phyloP scores from a whole-genome alignment of 179 eudicot genomes.

The Silene coronaria region DNA sequence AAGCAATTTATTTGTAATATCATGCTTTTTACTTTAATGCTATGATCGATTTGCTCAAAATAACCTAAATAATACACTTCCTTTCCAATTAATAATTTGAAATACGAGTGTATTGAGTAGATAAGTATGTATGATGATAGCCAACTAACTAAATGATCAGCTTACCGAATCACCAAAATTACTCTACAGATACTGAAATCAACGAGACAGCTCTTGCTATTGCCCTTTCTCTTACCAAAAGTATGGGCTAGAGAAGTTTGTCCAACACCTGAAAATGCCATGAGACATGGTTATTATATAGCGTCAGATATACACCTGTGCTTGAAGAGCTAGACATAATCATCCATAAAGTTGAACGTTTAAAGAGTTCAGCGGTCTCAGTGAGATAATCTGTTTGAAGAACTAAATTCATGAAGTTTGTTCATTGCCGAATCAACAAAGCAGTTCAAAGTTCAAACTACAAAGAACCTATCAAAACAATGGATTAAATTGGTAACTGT shows the following conservation, averaged over 20 bases:
- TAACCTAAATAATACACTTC: constrained; percentile 15
- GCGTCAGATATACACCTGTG: too few species aligned
- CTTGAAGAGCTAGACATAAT: too few species aligned
- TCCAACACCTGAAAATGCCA: constrained; percentile 9
- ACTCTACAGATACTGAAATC: background rate
- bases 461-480: too few species aligned
- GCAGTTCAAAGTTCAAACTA: too few species aligned
- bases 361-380: too few species aligned
- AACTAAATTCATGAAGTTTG: too few species aligned
- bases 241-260: background rate
- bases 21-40: background rate
- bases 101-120: background rate
- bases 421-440: too few species aligned
- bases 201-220: background rate
- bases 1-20: too few species aligned
- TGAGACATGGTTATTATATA: background rate
- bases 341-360: too few species aligned
- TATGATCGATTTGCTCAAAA: constrained; percentile 22
- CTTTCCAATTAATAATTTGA: background rate
- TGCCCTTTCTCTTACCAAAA: background rate
- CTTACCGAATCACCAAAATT: background rate
- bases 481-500: too few species aligned
- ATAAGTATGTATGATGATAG: background rate
- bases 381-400: too few species aligned
- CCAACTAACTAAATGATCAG: background rate